Conservation (phyloP, 768 basidiomycete genomes). For the Leccinum broughii region DNA sequence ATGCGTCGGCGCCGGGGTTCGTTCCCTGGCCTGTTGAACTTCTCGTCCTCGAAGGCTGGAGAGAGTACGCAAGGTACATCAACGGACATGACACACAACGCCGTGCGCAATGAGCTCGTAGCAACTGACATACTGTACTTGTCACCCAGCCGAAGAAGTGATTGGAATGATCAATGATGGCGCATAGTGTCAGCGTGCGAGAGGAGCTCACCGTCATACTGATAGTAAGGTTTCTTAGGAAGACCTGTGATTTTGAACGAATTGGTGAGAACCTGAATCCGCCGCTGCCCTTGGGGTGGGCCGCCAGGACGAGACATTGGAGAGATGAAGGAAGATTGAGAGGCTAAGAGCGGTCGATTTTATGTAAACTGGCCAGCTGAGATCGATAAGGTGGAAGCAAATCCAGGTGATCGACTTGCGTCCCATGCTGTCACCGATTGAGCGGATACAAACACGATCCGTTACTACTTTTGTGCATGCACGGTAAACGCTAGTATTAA, state of each 20-base stretch:
- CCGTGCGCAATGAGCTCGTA: neutral
- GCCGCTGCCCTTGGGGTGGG: constrained; percentile 14
- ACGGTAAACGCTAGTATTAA: constrained; percentile 20
- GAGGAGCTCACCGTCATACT: constrained; percentile 34
- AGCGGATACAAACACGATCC: neutral
- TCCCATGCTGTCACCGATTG: neutral
- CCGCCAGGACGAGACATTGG: constrained; percentile 24
- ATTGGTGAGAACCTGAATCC: constrained; percentile 34
- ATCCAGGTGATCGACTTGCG: constrained; percentile 4
- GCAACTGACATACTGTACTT: constrained; percentile 31
- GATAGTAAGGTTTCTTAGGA: constrained; percentile 28
- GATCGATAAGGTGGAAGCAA: constrained; percentile 28
- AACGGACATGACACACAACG: neutral
- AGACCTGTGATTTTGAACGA: constrained; percentile 33
- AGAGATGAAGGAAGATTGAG: constrained; percentile 9
- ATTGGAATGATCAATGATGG: constrained; percentile 7
- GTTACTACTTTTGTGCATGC: neutral
- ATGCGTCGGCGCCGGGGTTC: constrained; percentile 25
- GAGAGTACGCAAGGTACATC: neutral
- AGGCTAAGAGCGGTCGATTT: neutral
- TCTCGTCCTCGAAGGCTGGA: constrained; percentile 22
- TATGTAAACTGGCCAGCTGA: constrained; percentile 10
- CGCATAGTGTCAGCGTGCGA: constrained; percentile 4
- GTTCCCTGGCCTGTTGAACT: neutral
- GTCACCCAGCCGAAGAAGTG: constrained; percentile 2